Evolutionary conservation across 164 flowering plant species (phyloP).

Genomic region (Aristolochia fimbriata): DNA sequence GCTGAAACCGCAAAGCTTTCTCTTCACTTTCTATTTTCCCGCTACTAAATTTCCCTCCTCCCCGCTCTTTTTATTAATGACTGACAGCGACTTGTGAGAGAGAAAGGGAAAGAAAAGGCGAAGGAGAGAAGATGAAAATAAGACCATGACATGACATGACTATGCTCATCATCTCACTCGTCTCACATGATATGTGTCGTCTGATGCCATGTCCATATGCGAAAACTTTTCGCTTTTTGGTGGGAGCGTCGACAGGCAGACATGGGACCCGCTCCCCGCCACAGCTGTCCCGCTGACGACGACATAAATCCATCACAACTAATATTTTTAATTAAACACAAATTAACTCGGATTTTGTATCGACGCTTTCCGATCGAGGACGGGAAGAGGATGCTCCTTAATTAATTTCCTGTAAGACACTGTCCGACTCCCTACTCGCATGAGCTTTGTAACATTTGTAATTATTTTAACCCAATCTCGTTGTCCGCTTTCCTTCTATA

Average conservation of each 20-base stretch:
- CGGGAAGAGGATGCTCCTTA: no score
- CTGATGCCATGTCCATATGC: neutral
- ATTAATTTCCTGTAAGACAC: no score
- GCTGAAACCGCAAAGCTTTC: neutral
- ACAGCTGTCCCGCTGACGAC: slow-evolving; percentile 9
- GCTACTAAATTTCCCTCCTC: slow-evolving; percentile 13
- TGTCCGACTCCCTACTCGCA: no score
- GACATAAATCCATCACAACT: slow-evolving; percentile 4
- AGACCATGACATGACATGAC: neutral
- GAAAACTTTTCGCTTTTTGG: neutral
- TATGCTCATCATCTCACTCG: neutral
- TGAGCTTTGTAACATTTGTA: no score
- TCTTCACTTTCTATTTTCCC: slow-evolving; percentile 17
- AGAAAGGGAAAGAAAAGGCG: neutral
- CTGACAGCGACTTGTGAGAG: slow-evolving; percentile 43
- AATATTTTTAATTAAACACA: neutral
- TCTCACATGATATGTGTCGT: no score
- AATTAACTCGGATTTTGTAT: neutral
- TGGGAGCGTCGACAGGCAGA: neutral
- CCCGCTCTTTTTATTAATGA: slow-evolving; percentile 22
- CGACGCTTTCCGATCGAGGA: no score
- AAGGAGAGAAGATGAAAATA: neutral
- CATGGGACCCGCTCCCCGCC: slow-evolving; percentile 6
- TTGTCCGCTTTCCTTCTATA: no score
- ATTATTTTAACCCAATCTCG: no score